phyloP scores from a whole-genome alignment of 306 rosid species.

The Trifolium pratense region DNA sequence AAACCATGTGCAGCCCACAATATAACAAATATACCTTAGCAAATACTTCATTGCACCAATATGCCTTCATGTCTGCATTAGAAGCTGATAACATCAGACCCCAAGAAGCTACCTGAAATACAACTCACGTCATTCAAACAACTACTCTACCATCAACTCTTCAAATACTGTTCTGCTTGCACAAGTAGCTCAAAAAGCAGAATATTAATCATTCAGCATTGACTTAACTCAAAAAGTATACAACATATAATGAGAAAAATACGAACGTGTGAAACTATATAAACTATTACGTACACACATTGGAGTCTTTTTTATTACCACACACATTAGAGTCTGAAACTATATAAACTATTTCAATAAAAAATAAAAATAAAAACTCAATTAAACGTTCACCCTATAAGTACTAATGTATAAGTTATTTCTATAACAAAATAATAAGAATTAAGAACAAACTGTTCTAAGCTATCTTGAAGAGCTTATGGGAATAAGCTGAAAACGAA shows the following conservation, averaged over 20 bases:
- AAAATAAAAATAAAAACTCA: no score
- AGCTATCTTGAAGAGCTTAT: not conserved
- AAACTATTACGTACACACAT: not conserved
- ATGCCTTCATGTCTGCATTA: constrained; percentile 55
- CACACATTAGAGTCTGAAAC: no score
- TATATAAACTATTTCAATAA: no score
- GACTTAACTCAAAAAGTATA: constrained; percentile 24
- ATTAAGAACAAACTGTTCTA: not conserved
- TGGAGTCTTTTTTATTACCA: no score
- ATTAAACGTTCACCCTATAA: no score
- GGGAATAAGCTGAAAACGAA: not conserved
- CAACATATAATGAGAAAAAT: constrained; percentile 11
- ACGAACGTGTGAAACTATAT: no score
- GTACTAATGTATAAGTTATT: not conserved
- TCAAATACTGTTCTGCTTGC: not conserved
- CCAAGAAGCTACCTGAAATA: constrained; percentile 78
- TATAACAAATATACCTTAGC: constrained; percentile 58
- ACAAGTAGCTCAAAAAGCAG: constrained; percentile 17
- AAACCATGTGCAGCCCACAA: constrained; percentile 1
- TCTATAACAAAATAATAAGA: not conserved
- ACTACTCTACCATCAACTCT: not conserved
- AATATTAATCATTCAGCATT: constrained; percentile 30
- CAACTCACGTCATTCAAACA: constrained; percentile 30
- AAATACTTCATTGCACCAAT: constrained; percentile 72
- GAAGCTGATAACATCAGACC: constrained; percentile 65